Percentiles rank a stretch among this genome's conserved stretches.
Conservation (phyloP, 352 stramenopile species). For the Salisapilia sapeloensis region DNA sequence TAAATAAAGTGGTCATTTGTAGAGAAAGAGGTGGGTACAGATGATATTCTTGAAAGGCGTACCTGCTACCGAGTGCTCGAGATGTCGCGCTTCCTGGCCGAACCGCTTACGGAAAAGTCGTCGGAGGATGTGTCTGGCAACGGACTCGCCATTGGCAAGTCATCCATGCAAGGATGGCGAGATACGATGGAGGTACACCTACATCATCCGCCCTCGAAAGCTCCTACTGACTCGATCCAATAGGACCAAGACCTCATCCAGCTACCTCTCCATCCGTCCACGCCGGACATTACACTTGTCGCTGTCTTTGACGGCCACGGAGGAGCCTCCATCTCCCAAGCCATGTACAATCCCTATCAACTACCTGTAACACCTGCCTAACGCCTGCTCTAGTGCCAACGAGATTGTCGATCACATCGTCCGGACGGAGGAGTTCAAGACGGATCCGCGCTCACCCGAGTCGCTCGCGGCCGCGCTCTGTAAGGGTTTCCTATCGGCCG, state of each 20-base stretch:
- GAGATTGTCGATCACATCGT: constrained; percentile 44
- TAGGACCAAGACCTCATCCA: constrained; percentile 63
- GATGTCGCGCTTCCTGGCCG: constrained; percentile 76
- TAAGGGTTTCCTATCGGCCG: constrained; percentile 54
- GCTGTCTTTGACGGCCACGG: constrained; percentile 77
- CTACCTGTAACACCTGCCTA: constrained; percentile 2
- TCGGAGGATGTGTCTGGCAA: constrained; percentile 19
- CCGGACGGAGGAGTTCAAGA: constrained; percentile 57
- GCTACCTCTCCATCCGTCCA: constrained; percentile 35
- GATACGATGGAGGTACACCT: constrained; percentile 62
- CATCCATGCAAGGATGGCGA: constrained; percentile 73
- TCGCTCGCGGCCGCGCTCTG: constrained; percentile 53
- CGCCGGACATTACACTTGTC: constrained; percentile 41
- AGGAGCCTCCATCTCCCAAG: constrained; percentile 40
- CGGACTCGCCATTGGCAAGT: constrained; percentile 41
- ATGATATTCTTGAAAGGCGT: too few relatives aligned
- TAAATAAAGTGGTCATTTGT: too few relatives aligned
- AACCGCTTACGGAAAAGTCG: constrained; percentile 63
- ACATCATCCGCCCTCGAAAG: background rate
- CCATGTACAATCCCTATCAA: constrained; percentile 22
- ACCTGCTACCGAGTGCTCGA: too few relatives aligned
- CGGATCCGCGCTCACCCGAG: constrained; percentile 35
- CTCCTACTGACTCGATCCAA: background rate
- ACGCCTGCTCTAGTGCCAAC: constrained; percentile 28
- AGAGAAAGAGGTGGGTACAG: too few relatives aligned